These are phyloP conservation scores for Sanghuangporus weigelae DNA, from an alignment of 1,284 basidiomycete genomes.

Conservation along the genomic window DNA sequence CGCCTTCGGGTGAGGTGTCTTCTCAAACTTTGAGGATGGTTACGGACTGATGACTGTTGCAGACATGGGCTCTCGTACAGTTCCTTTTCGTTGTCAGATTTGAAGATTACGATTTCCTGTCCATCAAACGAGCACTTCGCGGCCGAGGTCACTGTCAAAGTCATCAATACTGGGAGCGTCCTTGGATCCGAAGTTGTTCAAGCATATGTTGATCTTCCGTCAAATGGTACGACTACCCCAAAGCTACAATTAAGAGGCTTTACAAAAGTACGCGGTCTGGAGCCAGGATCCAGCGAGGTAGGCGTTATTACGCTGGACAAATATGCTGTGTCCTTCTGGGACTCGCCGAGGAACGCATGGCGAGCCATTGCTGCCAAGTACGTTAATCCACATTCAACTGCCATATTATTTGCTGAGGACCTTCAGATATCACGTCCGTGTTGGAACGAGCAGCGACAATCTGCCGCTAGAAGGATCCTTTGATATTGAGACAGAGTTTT, in stretches of 20 bases:
- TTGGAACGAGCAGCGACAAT: constrained; percentile 45
- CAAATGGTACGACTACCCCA: constrained; percentile 50
- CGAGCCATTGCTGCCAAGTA: constrained; percentile 27
- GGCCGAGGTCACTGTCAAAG: constrained; percentile 37
- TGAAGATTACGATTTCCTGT: constrained; percentile 31
- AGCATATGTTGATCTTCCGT: constrained; percentile 57
- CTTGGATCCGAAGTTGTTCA: constrained; percentile 65
- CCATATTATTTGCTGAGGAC: background rate
- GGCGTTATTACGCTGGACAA: constrained; percentile 51
- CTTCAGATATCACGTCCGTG: constrained; percentile 36
- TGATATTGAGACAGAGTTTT: constrained; percentile 33
- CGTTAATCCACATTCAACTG: background rate
- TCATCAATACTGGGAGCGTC: constrained; percentile 53
- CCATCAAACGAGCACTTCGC: constrained; percentile 30
- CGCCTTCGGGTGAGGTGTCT: constrained; percentile 55
- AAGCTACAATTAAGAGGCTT: constrained; percentile 56
- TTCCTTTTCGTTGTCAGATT: constrained; percentile 50
- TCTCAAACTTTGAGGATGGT: background rate
- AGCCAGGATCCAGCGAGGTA: constrained; percentile 35
- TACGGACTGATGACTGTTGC: background rate
- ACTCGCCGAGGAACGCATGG: constrained; percentile 39
- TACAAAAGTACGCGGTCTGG: constrained; percentile 45
- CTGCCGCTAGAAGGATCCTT: constrained; percentile 36
- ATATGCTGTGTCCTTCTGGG: constrained; percentile 56
- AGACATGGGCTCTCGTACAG: constrained; percentile 73